Evolutionary conservation across 2,329 filamentous ascomycete species (phyloP).

Genomic region (Septoria linicola): DNA sequence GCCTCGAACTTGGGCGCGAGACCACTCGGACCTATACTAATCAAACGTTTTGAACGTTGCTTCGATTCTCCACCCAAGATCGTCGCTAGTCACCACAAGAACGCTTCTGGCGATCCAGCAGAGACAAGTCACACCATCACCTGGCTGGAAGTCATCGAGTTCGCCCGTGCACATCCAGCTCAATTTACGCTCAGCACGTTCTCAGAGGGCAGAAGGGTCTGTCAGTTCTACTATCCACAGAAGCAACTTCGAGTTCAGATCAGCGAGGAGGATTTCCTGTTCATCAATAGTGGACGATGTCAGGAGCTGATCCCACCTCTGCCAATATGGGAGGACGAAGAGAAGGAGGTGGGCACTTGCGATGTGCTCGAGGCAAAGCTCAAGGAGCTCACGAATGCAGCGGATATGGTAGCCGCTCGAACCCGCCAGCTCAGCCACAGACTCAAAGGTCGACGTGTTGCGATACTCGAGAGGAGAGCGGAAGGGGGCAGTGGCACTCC

Average conservation of each 20-base stretch:
- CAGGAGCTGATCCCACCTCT: constrained; percentile 79
- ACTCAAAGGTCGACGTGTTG: constrained; percentile 69
- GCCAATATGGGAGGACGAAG: constrained; percentile 81
- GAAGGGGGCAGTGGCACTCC: constrained; percentile 39
- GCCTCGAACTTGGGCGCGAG: constrained; percentile 82
- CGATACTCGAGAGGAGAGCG: constrained; percentile 65
- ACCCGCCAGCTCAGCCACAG: constrained; percentile 79
- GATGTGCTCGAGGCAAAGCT: constrained; percentile 81
- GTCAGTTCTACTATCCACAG: constrained; percentile 69
- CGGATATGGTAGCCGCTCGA: constrained; percentile 68
- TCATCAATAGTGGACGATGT: constrained; percentile 78
- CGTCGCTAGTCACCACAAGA: constrained; percentile 55
- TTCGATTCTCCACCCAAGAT: constrained; percentile 78
- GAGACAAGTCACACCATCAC: constrained; percentile 55
- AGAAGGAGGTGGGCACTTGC: constrained; percentile 77
- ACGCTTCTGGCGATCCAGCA: constrained; percentile 38
- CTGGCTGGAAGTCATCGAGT: constrained; percentile 84
- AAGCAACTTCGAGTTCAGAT: constrained; percentile 83
- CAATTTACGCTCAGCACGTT: constrained; percentile 72
- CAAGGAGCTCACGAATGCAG: constrained; percentile 72
- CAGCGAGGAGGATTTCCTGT: constrained; percentile 79
- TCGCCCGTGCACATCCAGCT: constrained; percentile 74
- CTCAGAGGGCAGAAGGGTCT: constrained; percentile 67
- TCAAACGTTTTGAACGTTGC: constrained; percentile 81
- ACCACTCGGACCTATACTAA: constrained; percentile 75